phyloP scores from a whole-genome alignment of 1,284 basidiomycete species.

The Papiliotrema fonsecae region DNA sequence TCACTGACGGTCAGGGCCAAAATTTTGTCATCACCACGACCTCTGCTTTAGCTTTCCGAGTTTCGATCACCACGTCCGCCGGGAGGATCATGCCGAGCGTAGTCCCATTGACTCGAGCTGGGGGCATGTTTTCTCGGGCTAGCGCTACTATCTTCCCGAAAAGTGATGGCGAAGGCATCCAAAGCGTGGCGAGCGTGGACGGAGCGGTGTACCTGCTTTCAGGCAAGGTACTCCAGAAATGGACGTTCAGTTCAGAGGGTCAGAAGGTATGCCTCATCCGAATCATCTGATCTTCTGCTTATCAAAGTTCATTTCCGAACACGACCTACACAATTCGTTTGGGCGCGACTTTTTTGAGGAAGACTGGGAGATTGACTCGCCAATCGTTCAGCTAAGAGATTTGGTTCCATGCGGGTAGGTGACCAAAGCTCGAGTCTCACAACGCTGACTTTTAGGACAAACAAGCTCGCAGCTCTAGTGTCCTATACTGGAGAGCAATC shows the following conservation, averaged over 20 bases:
- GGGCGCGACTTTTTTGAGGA: conserved; percentile 27
- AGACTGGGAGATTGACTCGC: conserved; percentile 21
- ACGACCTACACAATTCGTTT: conserved; percentile 31
- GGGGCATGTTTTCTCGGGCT: conserved; percentile 41
- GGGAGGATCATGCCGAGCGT: conserved; percentile 34
- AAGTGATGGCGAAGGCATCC: conserved; percentile 28
- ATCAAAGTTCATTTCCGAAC: conserved; percentile 32
- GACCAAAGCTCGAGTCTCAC: neutral
- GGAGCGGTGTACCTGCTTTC: conserved; percentile 32
- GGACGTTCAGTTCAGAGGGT: conserved; percentile 29
- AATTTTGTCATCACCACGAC: conserved; percentile 45
- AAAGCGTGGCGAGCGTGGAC: conserved; percentile 16
- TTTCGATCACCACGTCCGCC: conserved; percentile 32
- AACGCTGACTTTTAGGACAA: conserved; percentile 10
- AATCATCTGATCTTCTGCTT: neutral
- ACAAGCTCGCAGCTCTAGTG: conserved; percentile 37
- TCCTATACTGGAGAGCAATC: conserved; percentile 27
- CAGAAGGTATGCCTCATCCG: conserved; percentile 18
- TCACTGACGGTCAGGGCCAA: conserved; percentile 17
- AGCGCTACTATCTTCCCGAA: conserved; percentile 26
- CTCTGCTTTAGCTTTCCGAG: conserved; percentile 36
- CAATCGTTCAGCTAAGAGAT: conserved; percentile 37
- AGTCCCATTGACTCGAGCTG: conserved; percentile 33
- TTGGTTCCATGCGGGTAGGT: conserved; percentile 27
- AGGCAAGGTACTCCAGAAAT: conserved; percentile 35